phyloP scores from a whole-genome alignment of 306 rosid species.

The Prunus salicina region DNA sequence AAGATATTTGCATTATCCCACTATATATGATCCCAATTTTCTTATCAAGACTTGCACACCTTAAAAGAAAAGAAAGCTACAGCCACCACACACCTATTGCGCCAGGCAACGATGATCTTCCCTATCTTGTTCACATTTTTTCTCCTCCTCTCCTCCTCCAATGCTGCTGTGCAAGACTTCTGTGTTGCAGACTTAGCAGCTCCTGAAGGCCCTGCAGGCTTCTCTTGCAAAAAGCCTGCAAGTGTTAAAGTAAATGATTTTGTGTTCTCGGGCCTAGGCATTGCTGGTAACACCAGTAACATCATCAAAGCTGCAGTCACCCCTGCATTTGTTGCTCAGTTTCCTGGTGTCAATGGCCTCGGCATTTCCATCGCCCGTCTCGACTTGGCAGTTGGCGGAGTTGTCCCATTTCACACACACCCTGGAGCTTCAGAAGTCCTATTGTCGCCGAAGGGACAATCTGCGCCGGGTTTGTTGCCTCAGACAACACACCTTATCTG shows the following conservation, averaged over 20 bases:
- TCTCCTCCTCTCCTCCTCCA: constrained; percentile 34
- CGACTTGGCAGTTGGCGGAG: constrained; percentile 60
- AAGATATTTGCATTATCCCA: constrained; percentile 18
- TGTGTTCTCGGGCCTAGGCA: constrained; percentile 47
- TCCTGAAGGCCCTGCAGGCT: constrained; percentile 65
- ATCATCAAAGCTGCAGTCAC: constrained; percentile 65
- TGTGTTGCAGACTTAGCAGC: constrained; percentile 63
- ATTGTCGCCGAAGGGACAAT: constrained; percentile 46
- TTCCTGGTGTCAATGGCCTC: constrained; percentile 70
- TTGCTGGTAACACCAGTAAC: constrained; percentile 68
- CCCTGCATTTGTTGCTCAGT: constrained; percentile 61
- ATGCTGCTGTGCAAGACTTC: constrained; percentile 70
- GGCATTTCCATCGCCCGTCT: constrained; percentile 61
- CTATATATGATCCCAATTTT: constrained; percentile 18
- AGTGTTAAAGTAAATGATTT: constrained; percentile 56
- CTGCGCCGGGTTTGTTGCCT: constrained; percentile 61
- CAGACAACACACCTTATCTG: constrained; percentile 51
- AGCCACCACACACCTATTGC: background rate
- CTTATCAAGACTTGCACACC: background rate
- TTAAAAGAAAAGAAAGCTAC: background rate
- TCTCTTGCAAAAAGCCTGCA: constrained; percentile 55
- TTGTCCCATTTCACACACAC: constrained; percentile 80
- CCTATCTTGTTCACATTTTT: constrained; percentile 34
- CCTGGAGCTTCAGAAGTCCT: constrained; percentile 61
- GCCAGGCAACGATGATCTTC: constrained; percentile 33